A percentile compares a stretch with the other conserved stretches of the same genome.
Evolutionary conservation across 2,329 filamentous ascomycete species (phyloP).

Genomic region (Pseudogymnoascus sp.): DNA sequence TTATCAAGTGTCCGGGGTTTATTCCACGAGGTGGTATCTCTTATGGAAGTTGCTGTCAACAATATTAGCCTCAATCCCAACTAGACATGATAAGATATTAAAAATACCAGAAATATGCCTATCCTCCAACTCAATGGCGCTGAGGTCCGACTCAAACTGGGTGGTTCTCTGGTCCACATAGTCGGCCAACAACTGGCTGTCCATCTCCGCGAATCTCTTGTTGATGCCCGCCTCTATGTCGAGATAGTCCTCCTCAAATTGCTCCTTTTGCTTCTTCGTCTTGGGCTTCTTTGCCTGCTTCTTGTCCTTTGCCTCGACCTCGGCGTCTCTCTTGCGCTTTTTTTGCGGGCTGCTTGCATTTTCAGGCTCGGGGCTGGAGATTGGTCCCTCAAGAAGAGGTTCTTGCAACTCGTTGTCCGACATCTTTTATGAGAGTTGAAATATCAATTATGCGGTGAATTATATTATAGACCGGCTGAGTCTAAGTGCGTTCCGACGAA

Average conservation of each 20-base stretch:
- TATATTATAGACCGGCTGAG: background rate
- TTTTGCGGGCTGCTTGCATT: slow-evolving; percentile 15
- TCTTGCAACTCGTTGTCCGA: slow-evolving; percentile 23
- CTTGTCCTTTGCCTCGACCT: slow-evolving; percentile 16
- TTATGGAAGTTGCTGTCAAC: slow-evolving; percentile 58
- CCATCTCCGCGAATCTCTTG: slow-evolving; percentile 72
- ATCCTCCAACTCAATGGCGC: slow-evolving; percentile 75
- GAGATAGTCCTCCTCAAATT: slow-evolving; percentile 47
- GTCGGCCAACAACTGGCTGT: slow-evolving; percentile 74
- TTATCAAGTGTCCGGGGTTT: slow-evolving; percentile 60
- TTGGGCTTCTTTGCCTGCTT: slow-evolving; percentile 39
- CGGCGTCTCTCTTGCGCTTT: slow-evolving; percentile 25
- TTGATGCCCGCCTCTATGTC: slow-evolving; percentile 71
- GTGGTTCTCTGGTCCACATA: slow-evolving; percentile 73
- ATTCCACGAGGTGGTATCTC: slow-evolving; percentile 70
- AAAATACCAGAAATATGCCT: slow-evolving; percentile 65
- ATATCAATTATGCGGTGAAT: background rate
- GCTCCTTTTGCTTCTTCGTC: slow-evolving; percentile 50
- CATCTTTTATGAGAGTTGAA: slow-evolving; percentile 15
- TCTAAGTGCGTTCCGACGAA: background rate
- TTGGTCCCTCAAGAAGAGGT: slow-evolving; percentile 23
- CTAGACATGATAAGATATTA: background rate
- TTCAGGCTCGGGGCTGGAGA: slow-evolving; percentile 17
- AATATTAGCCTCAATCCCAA: slow-evolving; percentile 1
- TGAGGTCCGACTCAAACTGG: slow-evolving; percentile 73